Evolutionary conservation across 1,139 yeast species (phyloP), one percentile per base, ranked within the genome.

Genomic region (Meyerozyma smithsonii): DNA sequence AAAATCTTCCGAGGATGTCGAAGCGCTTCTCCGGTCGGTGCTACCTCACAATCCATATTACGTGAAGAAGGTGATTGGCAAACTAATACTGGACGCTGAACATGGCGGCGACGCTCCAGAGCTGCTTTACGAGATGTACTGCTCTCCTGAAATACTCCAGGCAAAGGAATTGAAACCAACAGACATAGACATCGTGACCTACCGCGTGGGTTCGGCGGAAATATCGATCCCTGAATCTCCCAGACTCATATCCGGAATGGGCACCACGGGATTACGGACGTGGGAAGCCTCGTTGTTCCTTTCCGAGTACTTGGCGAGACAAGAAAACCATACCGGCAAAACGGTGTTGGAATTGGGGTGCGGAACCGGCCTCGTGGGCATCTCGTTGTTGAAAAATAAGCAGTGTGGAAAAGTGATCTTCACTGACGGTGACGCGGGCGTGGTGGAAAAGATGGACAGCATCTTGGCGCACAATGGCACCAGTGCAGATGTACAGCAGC

Each of bases 251-350:
- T 75, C 87, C 14, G 88, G 88, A 0, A 57, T 65, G 23, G 95
- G 94, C 6, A 84, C 95, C 1, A 90, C 97, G 0, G 97, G 97
- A 0, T 64, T 80, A 42, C 66, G 97, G 35, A 90, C 97, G 0
- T 90, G 97, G 97, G 97, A 88, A 55, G 97, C 96, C 1, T 85
- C 96, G 0, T 50, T 86, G n/a, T 87, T 69, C 43, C 61, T 89
- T 14, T 63, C 82, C 7, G 69, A 77, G 37, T 77, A 61, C 47
- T 49, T 85, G 32, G 48, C 61, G 24, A 41, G 47, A 5, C 32
- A 38, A 32, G 39, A 28, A 8, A 38, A 51, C 26, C 41, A 52
- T 34, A 33, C 19, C 4, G 47, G 50, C 6, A 53, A 58, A 28
- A 54, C 54, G 0, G 58, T 85, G 0, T 56, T 88, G 20, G 97